phyloP scores from a whole-genome alignment of 2,329 filamentous ascomycete genomes.

The Fusarium stilboides region DNA sequence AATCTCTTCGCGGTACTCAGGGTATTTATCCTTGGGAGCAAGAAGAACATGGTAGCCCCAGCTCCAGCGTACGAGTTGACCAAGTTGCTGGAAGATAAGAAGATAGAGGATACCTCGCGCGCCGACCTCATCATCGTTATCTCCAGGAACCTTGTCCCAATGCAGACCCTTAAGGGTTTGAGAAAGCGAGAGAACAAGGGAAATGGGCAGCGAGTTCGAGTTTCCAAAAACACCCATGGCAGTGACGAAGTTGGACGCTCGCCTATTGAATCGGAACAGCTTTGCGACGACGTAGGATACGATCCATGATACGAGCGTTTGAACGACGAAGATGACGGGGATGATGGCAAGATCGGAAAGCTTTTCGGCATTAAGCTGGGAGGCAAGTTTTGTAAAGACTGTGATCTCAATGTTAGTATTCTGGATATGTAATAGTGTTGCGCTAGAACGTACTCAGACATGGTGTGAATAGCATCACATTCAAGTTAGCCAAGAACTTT shows the following conservation, averaged over 20 bases:
- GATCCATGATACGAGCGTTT: constrained; percentile 88
- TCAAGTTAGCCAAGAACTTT: constrained; percentile 96
- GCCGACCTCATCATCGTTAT: constrained; percentile 95
- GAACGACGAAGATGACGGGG: constrained; percentile 91
- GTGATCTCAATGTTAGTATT: constrained; percentile 39
- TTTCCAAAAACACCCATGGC: constrained; percentile 99
- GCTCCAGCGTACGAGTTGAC: constrained; percentile 95
- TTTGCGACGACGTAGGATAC: constrained; percentile 80
- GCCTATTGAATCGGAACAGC: constrained; percentile 84
- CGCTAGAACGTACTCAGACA: constrained; percentile 79
- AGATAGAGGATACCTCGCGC: constrained; percentile 96
- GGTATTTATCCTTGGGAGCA: constrained; percentile 84
- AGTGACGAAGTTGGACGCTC: constrained; percentile 93
- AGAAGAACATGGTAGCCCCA: constrained; percentile 97
- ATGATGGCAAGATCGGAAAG: constrained; percentile 92
- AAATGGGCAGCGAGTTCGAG: constrained; percentile 97
- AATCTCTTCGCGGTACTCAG: constrained; percentile 71
- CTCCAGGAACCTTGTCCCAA: constrained; percentile 91
- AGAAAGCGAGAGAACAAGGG: constrained; percentile 92
- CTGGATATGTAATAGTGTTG: neutral
- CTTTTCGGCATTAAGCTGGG: constrained; percentile 92
- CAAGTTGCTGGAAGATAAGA: constrained; percentile 97
- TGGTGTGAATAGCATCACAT: constrained; percentile 96
- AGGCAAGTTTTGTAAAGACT: constrained; percentile 98
- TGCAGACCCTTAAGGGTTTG: constrained; percentile 93